Percentiles rank a stretch among this genome's conserved stretches.
Evolutionary conservation across 768 basidiomycete genomes (phyloP).

Genomic region (Pholiota conissans): DNA sequence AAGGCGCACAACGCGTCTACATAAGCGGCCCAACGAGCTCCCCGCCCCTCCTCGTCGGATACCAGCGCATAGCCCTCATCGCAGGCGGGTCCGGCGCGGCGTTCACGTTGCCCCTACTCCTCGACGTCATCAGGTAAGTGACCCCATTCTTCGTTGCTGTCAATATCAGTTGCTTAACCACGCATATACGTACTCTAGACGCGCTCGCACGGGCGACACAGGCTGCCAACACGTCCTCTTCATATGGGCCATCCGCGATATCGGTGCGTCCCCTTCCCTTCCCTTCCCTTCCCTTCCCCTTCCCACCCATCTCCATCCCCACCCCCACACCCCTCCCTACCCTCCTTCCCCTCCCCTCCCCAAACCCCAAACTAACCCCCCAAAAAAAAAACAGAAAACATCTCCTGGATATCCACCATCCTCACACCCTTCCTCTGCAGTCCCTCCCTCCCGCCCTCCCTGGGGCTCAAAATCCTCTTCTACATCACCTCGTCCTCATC

Average conservation of each 20-base stretch:
- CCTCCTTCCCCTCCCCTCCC: not conserved
- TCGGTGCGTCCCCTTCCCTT: conserved; percentile 24
- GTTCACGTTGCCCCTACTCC: conserved; percentile 44
- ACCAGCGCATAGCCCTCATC: conserved; percentile 39
- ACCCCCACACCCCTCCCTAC: not conserved
- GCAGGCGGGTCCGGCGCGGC: conserved; percentile 55
- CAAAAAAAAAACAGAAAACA: no score
- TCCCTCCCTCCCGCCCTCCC: conserved; percentile 23
- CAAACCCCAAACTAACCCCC: no score
- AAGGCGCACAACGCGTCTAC: conserved; percentile 32
- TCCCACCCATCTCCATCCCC: not conserved
- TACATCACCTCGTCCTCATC: conserved; percentile 33
- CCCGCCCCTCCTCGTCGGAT: conserved; percentile 34
- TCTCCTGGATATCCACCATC: conserved; percentile 45
- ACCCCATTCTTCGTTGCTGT: not conserved
- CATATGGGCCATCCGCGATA: conserved; percentile 45
- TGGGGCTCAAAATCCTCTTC: conserved; percentile 39
- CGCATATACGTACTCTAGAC: conserved; percentile 19
- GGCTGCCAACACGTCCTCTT: conserved; percentile 35
- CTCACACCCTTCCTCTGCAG: conserved; percentile 29
- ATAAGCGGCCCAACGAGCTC: conserved; percentile 55
- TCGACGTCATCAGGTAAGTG: conserved; percentile 41
- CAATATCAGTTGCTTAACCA: not conserved
- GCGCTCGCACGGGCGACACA: conserved; percentile 22
- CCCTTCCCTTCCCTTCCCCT: not conserved